Evolutionary conservation across 495 filamentous ascomycete species (phyloP).

Genomic region (Aspergillus coremiiformis): DNA sequence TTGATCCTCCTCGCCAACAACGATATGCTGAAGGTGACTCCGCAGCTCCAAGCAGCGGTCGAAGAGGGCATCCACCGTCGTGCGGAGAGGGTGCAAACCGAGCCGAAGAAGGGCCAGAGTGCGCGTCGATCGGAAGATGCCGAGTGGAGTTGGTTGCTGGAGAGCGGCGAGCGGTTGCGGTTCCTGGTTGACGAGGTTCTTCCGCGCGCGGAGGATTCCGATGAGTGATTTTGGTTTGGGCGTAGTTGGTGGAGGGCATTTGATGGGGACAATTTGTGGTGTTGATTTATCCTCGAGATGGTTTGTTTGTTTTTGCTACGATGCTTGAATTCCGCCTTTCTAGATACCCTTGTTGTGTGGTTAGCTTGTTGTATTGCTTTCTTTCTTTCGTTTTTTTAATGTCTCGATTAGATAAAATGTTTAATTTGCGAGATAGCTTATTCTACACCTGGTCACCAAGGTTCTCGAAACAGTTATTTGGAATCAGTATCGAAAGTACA

Average conservation of each 20-base stretch:
- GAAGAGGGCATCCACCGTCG: conserved; percentile 57
- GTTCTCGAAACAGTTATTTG: background rate
- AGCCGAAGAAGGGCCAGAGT: conserved; percentile 32
- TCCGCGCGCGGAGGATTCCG: background rate
- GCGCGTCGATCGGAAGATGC: conserved; percentile 31
- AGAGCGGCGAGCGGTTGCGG: conserved; percentile 36
- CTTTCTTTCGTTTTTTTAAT: background rate
- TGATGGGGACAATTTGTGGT: background rate
- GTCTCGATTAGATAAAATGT: background rate
- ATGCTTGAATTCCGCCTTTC: no score
- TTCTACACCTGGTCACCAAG: background rate
- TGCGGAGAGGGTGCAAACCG: conserved; percentile 43
- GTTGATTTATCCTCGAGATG: background rate
- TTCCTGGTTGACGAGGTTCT: conserved; percentile 29
- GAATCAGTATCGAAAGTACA: background rate
- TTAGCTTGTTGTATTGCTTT: background rate
- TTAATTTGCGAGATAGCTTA: no score
- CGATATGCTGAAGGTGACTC: conserved; percentile 35
- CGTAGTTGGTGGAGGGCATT: background rate
- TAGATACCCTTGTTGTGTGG: background rate
- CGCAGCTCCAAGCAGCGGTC: conserved; percentile 44
- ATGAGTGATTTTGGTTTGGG: background rate
- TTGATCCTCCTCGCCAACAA: conserved; percentile 50
- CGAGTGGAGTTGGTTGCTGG: conserved; percentile 33
- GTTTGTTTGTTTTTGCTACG: background rate